Evolutionary conservation across 2,329 filamentous ascomycete genomes (phyloP).

Genomic region (Metarhizium humberi): DNA sequence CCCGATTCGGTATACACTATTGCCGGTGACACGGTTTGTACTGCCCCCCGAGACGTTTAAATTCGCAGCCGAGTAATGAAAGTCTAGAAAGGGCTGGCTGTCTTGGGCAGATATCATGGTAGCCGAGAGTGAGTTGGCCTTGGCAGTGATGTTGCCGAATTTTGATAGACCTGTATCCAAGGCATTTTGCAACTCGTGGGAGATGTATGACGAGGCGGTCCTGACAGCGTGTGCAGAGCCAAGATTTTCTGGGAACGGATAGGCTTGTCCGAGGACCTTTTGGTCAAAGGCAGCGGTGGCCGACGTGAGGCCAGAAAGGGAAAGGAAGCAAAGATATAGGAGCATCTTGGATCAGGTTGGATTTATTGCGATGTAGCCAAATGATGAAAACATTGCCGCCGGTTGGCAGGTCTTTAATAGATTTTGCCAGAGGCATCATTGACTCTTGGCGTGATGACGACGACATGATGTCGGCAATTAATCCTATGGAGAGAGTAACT

Average conservation of each 20-base stretch:
- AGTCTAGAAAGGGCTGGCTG: conserved; percentile 4
- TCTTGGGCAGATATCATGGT: conserved; percentile 5
- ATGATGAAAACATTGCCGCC: no score
- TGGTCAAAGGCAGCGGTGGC: not conserved
- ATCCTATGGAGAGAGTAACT: no score
- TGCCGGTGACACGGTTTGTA: not conserved
- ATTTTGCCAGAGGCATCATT: no score
- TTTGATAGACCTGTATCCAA: conserved; percentile 1
- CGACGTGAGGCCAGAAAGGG: not conserved
- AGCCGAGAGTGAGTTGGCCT: conserved; percentile 7
- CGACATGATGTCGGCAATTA: no score
- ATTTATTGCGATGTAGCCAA: no score
- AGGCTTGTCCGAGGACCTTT: not conserved
- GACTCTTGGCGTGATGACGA: no score
- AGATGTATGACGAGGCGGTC: not conserved
- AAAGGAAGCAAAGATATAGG: no score
- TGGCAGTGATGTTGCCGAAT: conserved; percentile 5
- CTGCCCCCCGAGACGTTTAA: conserved; percentile 10
- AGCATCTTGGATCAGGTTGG: no score
- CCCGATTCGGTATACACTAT: conserved; percentile 9
- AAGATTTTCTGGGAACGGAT: not conserved
- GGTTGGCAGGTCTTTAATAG: no score
- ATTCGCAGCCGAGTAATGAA: conserved; percentile 6
- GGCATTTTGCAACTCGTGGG: not conserved
- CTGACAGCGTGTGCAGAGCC: not conserved